These are phyloP conservation scores for Tilletia walkeri DNA, from an alignment of 1,284 basidiomycete genomes.

Conservation along the genomic window DNA sequence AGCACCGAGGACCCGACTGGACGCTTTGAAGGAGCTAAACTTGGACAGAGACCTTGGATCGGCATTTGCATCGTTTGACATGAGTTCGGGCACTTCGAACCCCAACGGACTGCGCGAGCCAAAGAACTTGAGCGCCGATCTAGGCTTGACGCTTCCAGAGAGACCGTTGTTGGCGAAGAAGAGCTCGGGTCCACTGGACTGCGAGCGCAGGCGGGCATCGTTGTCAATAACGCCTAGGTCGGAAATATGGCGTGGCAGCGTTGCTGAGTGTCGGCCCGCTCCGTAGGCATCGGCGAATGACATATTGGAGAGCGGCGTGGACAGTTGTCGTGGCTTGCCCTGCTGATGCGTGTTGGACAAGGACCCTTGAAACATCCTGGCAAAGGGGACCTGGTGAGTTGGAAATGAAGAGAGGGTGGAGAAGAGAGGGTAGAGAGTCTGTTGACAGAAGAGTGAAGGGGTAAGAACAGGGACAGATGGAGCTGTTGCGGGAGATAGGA, in stretches of 20 bases:
- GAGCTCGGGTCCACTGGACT: background rate
- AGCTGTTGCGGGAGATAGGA: background rate
- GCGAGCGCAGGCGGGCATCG: background rate
- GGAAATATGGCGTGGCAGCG: background rate
- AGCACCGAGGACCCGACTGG: background rate
- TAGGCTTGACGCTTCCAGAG: background rate
- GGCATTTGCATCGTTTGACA: background rate
- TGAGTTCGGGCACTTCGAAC: background rate
- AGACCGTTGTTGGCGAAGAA: background rate
- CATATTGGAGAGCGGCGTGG: slow-evolving; percentile 2
- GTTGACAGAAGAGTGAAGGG: no score
- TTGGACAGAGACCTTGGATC: background rate
- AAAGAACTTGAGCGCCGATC: background rate
- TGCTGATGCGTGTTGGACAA: background rate
- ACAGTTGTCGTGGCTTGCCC: background rate
- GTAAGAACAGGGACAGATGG: no score
- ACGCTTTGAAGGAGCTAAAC: slow-evolving; percentile 11
- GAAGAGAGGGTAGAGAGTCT: background rate
- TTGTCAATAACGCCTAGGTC: background rate
- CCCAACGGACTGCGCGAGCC: slow-evolving; percentile 6
- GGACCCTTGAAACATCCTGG: background rate
- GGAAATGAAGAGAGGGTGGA: background rate
- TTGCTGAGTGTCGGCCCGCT: background rate
- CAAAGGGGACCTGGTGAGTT: background rate
- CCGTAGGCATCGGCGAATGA: background rate